phyloP scores from a whole-genome alignment of 2,329 filamentous ascomycete genomes.

The Colletotrichum melonis region DNA sequence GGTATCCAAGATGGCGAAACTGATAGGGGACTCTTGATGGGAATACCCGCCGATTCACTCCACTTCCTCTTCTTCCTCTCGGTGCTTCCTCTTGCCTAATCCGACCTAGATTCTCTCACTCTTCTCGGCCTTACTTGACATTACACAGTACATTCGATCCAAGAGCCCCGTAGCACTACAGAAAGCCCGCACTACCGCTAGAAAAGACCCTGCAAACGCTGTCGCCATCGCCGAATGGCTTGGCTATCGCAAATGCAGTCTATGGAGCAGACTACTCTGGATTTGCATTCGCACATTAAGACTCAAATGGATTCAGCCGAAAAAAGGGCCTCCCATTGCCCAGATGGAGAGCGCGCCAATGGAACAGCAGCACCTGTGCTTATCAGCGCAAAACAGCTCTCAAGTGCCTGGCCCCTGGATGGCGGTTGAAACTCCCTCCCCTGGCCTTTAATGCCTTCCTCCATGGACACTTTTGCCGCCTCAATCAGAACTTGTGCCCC shows the following conservation, averaged over 20 bases:
- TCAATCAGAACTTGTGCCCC: conserved; percentile 14
- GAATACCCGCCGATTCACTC: conserved; percentile 18
- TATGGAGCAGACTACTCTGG: too few species aligned
- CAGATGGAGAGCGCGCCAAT: background rate
- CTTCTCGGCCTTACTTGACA: conserved; percentile 5
- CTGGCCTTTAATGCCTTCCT: background rate
- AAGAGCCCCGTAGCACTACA: background rate
- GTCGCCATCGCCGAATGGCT: conserved; percentile 14
- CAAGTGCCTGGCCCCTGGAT: background rate
- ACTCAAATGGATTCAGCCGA: too few species aligned
- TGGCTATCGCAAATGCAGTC: background rate
- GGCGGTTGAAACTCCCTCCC: background rate
- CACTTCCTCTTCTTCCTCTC: background rate
- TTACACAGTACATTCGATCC: conserved; percentile 1
- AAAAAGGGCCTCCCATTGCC: background rate
- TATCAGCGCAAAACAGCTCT: background rate
- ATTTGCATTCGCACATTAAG: too few species aligned
- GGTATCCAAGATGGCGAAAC: conserved; percentile 20
- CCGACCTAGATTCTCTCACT: conserved; percentile 22
- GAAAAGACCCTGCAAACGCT: conserved; percentile 1
- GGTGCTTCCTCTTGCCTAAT: conserved; percentile 27
- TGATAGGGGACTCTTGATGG: conserved; percentile 5
- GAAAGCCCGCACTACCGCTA: background rate
- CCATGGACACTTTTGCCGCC: conserved; percentile 13
- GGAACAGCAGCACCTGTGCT: background rate